Base-by-base conservation (phyloP, 306 rosid genomes). In the Dalbergia oliveri region DNA sequence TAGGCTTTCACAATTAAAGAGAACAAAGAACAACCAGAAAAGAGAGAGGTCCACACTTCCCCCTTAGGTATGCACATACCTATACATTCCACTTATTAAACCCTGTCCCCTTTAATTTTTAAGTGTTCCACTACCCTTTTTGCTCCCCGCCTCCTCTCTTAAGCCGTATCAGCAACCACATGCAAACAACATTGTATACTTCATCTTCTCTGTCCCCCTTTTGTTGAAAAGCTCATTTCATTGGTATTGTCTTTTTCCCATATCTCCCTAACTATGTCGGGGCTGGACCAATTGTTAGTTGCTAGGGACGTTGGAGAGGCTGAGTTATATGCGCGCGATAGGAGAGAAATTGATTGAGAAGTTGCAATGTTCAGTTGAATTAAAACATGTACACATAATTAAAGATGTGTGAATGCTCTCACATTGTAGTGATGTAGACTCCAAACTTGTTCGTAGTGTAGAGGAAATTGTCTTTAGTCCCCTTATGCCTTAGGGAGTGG, bases 181-280 rank as follows among this genome's bases (percentile, higher is more conserved):
- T 53, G 50, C 53, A 54, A 69, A 72, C 63, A 64, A 72, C 77
- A 54, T 72, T 54, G 37, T 54, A 37, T 5, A 26, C 23, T 49
- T 47, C 60, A 13, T 69, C 58, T 47, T 50, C 16, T 4, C 1
- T 50, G 57, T 69, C 15, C 58, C 49, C 57, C 49, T 44, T 44
- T 19, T 19, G 56, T 23, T 43, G 2, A 66, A 43, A 43, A 43
- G 47, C 10, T 43, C 47, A 7, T 9, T 43, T 43, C 10, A 43
- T 43, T 43, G 9, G 10, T 43, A 9, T 8, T 43, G 47, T 43
- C 47, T 43, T 43, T 43, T 43, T 43, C 47, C 9, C 9, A 9
- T 43, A 7, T 43, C 47, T 43, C 47, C 41, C 41, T 37, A 37
- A 43, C 47, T 43, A 1, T 43, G 47, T 9, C 18, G 6, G 57